A percentile compares a stretch with the other conserved stretches of the same genome.
These are phyloP conservation scores for Saccharomyces pastorianus DNA, from an alignment of 1,139 yeast species.

Conservation along the genomic window DNA sequence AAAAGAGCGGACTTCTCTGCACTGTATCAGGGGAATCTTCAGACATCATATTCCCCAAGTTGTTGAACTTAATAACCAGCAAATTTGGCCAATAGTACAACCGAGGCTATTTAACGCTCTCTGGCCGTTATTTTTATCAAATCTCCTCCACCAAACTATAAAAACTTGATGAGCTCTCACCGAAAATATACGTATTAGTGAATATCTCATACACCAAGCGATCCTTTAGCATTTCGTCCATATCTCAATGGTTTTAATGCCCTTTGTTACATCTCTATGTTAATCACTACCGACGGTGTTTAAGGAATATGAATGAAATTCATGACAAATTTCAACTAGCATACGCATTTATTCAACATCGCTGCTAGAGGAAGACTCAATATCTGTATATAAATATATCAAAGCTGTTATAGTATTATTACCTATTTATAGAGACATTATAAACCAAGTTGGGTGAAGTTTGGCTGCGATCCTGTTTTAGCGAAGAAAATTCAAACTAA, in stretches of 20 bases:
- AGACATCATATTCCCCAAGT: slow-evolving; percentile 72
- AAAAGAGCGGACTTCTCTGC: slow-evolving; percentile 43
- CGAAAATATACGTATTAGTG: neutral
- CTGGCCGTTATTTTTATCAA: neutral
- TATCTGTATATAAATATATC: neutral
- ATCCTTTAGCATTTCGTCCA: neutral
- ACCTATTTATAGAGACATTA: neutral
- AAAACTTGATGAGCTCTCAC: too few species aligned
- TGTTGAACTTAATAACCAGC: slow-evolving; percentile 32
- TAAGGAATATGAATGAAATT: neutral
- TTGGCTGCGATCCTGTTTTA: neutral
- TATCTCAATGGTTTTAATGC: neutral
- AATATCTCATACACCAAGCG: neutral
- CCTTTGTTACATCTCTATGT: neutral
- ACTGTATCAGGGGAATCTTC: slow-evolving; percentile 70
- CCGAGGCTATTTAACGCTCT: neutral
- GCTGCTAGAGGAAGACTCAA: neutral
- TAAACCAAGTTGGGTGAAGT: neutral
- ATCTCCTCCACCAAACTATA: neutral
- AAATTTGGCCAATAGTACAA: neutral
- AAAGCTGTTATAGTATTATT: neutral
- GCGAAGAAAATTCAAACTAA: neutral
- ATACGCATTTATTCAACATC: neutral
- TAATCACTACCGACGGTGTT: neutral
- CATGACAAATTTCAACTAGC: neutral